Evolutionary conservation across 2,329 filamentous ascomycete genomes (phyloP), one percentile per base, ranked within the genome.

Genomic region (Cladosporium phlei): DNA sequence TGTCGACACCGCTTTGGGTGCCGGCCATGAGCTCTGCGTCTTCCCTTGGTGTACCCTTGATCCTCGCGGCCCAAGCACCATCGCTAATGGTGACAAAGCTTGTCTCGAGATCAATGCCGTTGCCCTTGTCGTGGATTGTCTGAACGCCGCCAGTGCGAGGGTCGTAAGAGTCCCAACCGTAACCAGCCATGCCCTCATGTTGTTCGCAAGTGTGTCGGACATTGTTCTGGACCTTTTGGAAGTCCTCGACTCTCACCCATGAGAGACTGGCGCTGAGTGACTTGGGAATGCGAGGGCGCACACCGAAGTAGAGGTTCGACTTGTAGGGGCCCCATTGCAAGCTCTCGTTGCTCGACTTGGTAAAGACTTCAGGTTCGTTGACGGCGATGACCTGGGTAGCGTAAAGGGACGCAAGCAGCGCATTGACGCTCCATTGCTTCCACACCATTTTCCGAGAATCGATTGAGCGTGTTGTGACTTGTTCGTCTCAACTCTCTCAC

Each of bases 161-260:
- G 68, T 98, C 93, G 66, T 94, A 98, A 65, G 95, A 88, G 60
- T 97, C 90, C 93, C 93, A 98, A 52, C 93, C 93, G 66, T 98
- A 98, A 47, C 91, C 91, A 38, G 82, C 85, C 78, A 98, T 95
- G 55, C 86, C 86, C 65, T 94, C 88, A 65, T 93, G 80, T 66
- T 98, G 93, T 67, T 97, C 93, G 69, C 93, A 98, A 0, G 93
- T 96, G 66, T 95, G 89, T 54, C 93, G 83, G 59, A 96, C 85
- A 58, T 83, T 86, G 50, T 82, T 70, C 63, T 93, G 87, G 45
- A 90, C 79, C 51, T 81, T 80, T 32, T 74, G 70, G 66, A 84
- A 96, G 56, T 83, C 78, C 60, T 97, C 88, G 12, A 94, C 82
- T 58, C 85, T 85, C 4, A 83, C 82, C 93, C 93, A 98, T 72